A percentile compares a stretch with the other conserved stretches of the same genome.
phyloP scores from a whole-genome alignment of 2,329 filamentous ascomycete species.

The Pezicula carpinea region DNA sequence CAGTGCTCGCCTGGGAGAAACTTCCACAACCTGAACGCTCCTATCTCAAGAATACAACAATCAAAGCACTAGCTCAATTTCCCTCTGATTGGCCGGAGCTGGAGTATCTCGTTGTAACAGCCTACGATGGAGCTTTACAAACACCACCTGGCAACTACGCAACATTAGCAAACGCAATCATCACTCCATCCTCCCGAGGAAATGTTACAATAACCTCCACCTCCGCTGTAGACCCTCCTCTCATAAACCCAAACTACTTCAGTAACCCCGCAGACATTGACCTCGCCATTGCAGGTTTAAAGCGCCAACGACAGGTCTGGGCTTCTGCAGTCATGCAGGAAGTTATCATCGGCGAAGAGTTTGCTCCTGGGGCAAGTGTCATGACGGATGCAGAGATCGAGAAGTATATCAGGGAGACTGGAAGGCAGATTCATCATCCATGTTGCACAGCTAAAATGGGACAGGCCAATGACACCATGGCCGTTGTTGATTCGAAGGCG shows the following conservation, averaged over 20 bases:
- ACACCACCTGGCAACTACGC: conserved; percentile 25
- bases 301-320: conserved; percentile 33
- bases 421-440: conserved; percentile 41
- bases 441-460: conserved; percentile 56
- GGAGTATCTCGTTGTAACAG: conserved; percentile 1
- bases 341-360: conserved; percentile 11
- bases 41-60: not conserved
- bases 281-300: conserved; percentile 37
- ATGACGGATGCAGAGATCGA: conserved; percentile 19
- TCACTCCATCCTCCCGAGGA: conserved; percentile 38
- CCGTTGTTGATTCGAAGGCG: conserved; percentile 18
- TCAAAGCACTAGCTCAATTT: conserved; percentile 5
- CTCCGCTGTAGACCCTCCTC: conserved; percentile 32
- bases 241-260: conserved; percentile 41
- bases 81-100: conserved; percentile 7
- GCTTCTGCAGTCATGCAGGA: conserved; percentile 8
- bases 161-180: conserved; percentile 29
- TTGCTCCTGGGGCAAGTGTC: conserved; percentile 12
- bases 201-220: conserved; percentile 36
- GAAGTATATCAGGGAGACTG: conserved; percentile 19
- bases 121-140: not conserved
- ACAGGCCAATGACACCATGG: conserved; percentile 31
- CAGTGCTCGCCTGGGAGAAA: not conserved
- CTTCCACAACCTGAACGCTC: not conserved
- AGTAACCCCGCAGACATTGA: conserved; percentile 37